Percentiles rank a stretch among this genome's conserved stretches.
phyloP scores from a whole-genome alignment of 2,329 filamentous ascomycete genomes.

The Shiraia sp. region DNA sequence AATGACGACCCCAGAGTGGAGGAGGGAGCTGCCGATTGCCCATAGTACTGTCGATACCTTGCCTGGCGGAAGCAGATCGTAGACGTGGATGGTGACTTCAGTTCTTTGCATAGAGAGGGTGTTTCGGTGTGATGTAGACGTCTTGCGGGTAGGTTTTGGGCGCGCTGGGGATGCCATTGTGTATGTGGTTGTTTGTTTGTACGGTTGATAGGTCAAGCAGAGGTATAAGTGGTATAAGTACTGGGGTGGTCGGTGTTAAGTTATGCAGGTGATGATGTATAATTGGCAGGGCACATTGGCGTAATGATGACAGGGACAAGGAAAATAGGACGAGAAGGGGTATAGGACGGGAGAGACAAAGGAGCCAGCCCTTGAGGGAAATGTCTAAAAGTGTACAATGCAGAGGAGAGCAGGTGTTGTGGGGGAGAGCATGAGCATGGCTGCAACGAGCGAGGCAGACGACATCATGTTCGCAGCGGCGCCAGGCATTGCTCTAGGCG shows the following conservation, averaged over 20 bases:
- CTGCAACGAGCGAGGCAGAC: no score
- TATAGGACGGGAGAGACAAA: slow-evolving; percentile 6
- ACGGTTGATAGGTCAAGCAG: slow-evolving; percentile 4
- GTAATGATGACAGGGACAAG: slow-evolving; percentile 4
- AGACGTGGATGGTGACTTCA: slow-evolving; percentile 76
- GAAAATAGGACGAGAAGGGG: slow-evolving; percentile 7
- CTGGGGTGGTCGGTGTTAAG: slow-evolving; percentile 11
- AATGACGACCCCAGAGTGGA: slow-evolving; percentile 84
- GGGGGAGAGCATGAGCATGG: slow-evolving; percentile 2
- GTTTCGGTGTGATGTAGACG: slow-evolving; percentile 59
- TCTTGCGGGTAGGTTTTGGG: slow-evolving; percentile 46
- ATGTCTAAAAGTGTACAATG: slow-evolving; percentile 5
- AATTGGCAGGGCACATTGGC: slow-evolving; percentile 7
- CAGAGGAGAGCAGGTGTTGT: slow-evolving; percentile 12
- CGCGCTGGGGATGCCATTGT: slow-evolving; percentile 37
- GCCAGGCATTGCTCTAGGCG: slow-evolving; percentile 5
- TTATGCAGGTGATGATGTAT: slow-evolving; percentile 18
- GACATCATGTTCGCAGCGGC: slow-evolving; percentile 8
- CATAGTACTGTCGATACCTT: slow-evolving; percentile 76
- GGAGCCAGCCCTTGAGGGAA: slow-evolving; percentile 23
- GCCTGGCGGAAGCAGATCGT: slow-evolving; percentile 77
- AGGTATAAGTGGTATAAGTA: slow-evolving; percentile 4
- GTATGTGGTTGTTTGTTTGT: slow-evolving; percentile 5
- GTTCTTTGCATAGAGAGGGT: slow-evolving; percentile 73
- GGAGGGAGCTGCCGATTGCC: slow-evolving; percentile 74